Evolutionary conservation across 345 rosid species (phyloP), one percentile per base, ranked within the genome.

Genomic region (Garcia nutans): DNA sequence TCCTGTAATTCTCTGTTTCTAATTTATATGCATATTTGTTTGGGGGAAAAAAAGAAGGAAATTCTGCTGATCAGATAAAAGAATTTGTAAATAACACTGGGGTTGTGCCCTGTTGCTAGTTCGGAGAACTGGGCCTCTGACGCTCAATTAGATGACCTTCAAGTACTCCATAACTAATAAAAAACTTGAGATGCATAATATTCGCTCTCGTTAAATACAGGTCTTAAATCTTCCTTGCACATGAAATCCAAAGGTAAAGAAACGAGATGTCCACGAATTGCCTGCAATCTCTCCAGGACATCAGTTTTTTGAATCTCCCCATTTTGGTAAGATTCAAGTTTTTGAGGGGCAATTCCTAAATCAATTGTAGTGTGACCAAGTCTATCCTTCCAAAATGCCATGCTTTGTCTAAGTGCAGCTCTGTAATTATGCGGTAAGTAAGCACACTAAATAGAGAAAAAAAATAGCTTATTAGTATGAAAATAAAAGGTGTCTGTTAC

Each of bases 171-270:
- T 11, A 15, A 66, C 72, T 77, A 96, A 77, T 96, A 89, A 74
- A 96, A 96, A 85, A 96, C 98, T 79, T 93, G 98, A 76, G 97
- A 88, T 22, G 99, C 99, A 77, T 96, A 96, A 80, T 87, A 96
- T 82, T 93, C 98, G 74, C 99, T 96, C 87, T 96, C 97, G 41
- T 90, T 96, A 74, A 93, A 96, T 50, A 92, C 90, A 0, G 97
- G 99, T 86, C 99, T 90, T 70, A 96, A 83, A 82, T 96, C 99
- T 87, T 96, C 99, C 77, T 77, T 82, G 87, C 89, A 82, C 99
- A 93, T 90, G 85, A 96, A 96, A 76, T 92, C 98, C 87, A 96
- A 73, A 12, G 98, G 99, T 84, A 88, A 92, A 13, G 96, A 88
- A 84, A 96, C 99, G 16, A 96, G 98, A 75, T 96, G 97, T 71